Base-by-base conservation (phyloP, 176 grass and related monocot genomes). In the Triticum turgidum region DNA sequence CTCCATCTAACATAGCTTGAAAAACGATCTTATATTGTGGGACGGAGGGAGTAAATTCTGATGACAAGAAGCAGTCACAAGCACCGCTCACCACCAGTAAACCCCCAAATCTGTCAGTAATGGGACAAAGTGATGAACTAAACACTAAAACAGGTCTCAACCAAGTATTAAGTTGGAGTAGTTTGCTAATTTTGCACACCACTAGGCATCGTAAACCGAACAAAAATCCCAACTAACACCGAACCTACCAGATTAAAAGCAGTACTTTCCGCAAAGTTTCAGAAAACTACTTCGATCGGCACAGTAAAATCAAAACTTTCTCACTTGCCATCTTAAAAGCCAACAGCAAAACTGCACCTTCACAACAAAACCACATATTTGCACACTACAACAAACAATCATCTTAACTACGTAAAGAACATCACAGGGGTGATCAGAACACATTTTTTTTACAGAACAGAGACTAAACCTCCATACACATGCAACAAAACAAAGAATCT, bases 281-380 rank as follows among this genome's bases (percentile, higher is more conserved):
- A 39, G 58, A 54, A 44, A 61, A 44, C 0, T 41, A 70, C 44
- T 61, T 38, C n/a, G n/a, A 73, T 61, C 49, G 20, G 45, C 12
- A 32, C 66, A 27, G 67, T 45, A 83, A 72, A 58, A 72, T 73
- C 67, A 52, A 72, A 83, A 61, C 27, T 37, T 70, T 70, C 17
- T 10, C 11, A 54, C 3, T 17, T 42, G 4, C 3, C 83, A 84
- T 4, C 59, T 41, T 24, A 77, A 64, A 52, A 82, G 9, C 7
- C 41, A 49, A 35, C 58, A 76, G 27, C 18, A 76, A 76, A 76
- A 84, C 47, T 49, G 62, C 72, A 85, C 59, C 61, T 24, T 65
- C 27, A 33, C 38, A 65, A 66, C 29, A 66, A 85, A 51, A 61
- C 35, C 5, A 61, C 10, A 61, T 17, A 44, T 73, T 25, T 73